Conservation (phyloP, 2,329 filamentous ascomycete genomes). For the Trichophaea hybrida region DNA sequence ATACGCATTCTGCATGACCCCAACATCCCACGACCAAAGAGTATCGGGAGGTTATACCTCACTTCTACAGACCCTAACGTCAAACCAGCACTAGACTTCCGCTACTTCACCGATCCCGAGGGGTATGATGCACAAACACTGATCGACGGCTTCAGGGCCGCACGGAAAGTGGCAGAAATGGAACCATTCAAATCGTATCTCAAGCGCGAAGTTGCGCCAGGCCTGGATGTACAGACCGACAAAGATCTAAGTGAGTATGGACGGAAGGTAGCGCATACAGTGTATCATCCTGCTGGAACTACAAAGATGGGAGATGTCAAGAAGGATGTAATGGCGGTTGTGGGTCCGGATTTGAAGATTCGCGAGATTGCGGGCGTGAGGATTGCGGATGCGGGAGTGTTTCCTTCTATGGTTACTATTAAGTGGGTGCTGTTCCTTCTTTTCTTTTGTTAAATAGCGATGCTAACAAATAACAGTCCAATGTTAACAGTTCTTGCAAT, state of each 20-base stretch:
- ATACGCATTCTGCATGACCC: constrained; percentile 85
- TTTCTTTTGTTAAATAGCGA: not conserved
- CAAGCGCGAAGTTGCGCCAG: constrained; percentile 67
- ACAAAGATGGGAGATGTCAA: constrained; percentile 73
- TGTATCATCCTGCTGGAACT: constrained; percentile 79
- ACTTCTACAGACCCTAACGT: constrained; percentile 59
- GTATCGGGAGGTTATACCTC: constrained; percentile 61
- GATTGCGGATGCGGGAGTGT: constrained; percentile 75
- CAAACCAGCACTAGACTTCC: constrained; percentile 75
- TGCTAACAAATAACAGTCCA: constrained; percentile 34
- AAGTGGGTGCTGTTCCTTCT: constrained; percentile 36
- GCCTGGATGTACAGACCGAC: constrained; percentile 57
- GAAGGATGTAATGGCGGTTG: constrained; percentile 53
- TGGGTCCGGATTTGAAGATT: constrained; percentile 60
- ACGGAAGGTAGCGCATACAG: constrained; percentile 66
- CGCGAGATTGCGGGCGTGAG: constrained; percentile 57
- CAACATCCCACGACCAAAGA: constrained; percentile 73
- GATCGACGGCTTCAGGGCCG: constrained; percentile 60
- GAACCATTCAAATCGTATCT: constrained; percentile 71
- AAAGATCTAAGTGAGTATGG: constrained; percentile 73
- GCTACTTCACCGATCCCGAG: constrained; percentile 76
- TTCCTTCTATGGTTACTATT: constrained; percentile 72
- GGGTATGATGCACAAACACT: constrained; percentile 74
- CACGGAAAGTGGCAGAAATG: constrained; percentile 61
- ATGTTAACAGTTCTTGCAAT: constrained; percentile 80